Conservation (phyloP, 2,329 filamentous ascomycete genomes). For the Pseudomassariella vexata region DNA sequence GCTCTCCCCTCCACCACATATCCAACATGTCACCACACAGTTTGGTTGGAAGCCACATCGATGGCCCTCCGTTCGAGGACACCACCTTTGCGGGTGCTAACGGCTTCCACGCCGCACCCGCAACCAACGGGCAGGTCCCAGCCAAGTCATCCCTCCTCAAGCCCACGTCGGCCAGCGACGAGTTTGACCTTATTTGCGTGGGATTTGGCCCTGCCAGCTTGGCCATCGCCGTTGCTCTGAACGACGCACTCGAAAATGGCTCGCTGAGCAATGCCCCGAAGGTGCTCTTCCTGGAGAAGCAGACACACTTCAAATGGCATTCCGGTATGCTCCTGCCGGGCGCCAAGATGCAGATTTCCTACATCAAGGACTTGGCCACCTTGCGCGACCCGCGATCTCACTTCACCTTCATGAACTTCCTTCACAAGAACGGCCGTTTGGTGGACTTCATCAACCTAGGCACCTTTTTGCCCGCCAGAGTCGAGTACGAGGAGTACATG, state of each 20-base stretch:
- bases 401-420: constrained; percentile 95
- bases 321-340: constrained; percentile 91
- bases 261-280: constrained; percentile 50
- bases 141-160: constrained; percentile 37
- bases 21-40: constrained; percentile 22
- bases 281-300: constrained; percentile 83
- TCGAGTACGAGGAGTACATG: constrained; percentile 94
- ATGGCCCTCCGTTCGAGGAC: constrained; percentile 9
- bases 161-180: constrained; percentile 51
- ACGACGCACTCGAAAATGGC: constrained; percentile 64
- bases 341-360: constrained; percentile 96
- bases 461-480: constrained; percentile 79
- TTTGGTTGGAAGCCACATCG: constrained; percentile 19
- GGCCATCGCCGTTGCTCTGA: constrained; percentile 80
- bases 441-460: constrained; percentile 86
- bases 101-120: constrained; percentile 3
- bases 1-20: no score
- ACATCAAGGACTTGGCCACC: constrained; percentile 92
- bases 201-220: constrained; percentile 91
- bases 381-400: constrained; percentile 80
- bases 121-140: constrained; percentile 4
- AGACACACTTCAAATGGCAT: constrained; percentile 82
- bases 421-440: constrained; percentile 74
- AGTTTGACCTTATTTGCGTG: constrained; percentile 83
- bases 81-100: constrained; percentile 3